phyloP scores from a whole-genome alignment of 768 basidiomycete genomes.

The Leccinum boreale region DNA sequence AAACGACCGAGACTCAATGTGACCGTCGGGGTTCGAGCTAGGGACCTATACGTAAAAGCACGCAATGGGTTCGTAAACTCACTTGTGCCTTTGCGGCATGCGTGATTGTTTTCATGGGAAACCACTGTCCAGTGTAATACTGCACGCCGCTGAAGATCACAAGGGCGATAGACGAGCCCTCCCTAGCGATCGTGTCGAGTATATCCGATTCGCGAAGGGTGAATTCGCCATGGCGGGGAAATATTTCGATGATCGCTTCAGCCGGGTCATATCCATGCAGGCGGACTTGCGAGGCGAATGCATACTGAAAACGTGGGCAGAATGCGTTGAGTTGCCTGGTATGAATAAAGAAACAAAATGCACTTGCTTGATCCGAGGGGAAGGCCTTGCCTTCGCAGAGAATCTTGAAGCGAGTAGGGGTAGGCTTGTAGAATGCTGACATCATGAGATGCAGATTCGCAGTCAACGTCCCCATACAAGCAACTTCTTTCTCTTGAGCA shows the following conservation, averaged over 20 bases:
- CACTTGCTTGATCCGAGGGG: constrained; percentile 88
- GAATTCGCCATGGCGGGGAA: constrained; percentile 81
- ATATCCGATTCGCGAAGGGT: constrained; percentile 88
- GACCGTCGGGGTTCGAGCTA: constrained; percentile 6
- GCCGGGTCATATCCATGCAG: constrained; percentile 76
- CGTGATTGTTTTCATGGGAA: constrained; percentile 84
- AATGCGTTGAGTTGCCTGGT: constrained; percentile 12
- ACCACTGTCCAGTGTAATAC: constrained; percentile 96
- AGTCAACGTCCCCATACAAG: constrained; percentile 93
- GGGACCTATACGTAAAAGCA: constrained; percentile 26
- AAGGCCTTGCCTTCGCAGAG: constrained; percentile 93
- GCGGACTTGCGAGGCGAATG: constrained; percentile 87
- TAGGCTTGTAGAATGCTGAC: constrained; percentile 91
- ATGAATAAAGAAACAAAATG: constrained; percentile 4
- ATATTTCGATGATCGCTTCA: constrained; percentile 72
- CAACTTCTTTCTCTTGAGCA: constrained; percentile 85
- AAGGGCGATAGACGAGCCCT: constrained; percentile 79
- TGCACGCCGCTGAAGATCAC: constrained; percentile 94
- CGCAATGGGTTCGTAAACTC: constrained; percentile 24
- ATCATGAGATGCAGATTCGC: constrained; percentile 95
- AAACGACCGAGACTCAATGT: constrained; percentile 1
- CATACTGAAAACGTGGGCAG: constrained; percentile 60
- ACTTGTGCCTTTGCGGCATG: constrained; percentile 82
- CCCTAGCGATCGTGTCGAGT: constrained; percentile 62
- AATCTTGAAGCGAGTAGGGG: constrained; percentile 82